A percentile compares a stretch with the other conserved stretches of the same genome.
phyloP scores from a whole-genome alignment of 2,329 filamentous ascomycete genomes.

The Colletotrichum filicis region DNA sequence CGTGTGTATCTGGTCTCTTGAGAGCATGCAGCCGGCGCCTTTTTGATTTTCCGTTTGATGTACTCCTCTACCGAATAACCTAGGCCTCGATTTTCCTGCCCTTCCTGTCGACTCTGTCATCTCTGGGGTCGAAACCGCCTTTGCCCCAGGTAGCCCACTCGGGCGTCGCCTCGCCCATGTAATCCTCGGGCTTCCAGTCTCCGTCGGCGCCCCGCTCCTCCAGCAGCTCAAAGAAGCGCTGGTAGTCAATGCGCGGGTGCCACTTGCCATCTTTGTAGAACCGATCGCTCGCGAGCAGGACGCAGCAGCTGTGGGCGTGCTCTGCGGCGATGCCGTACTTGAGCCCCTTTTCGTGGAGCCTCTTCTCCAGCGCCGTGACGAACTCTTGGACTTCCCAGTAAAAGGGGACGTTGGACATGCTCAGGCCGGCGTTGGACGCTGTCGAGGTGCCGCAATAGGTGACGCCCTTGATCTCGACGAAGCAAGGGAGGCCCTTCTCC shows the following conservation, averaged over 20 bases:
- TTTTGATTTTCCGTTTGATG: not conserved
- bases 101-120: constrained; percentile 88
- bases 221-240: constrained; percentile 85
- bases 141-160: constrained; percentile 97
- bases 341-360: constrained; percentile 76
- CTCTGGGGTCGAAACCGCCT: constrained; percentile 92
- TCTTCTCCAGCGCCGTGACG: constrained; percentile 77
- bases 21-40: not conserved
- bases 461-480: constrained; percentile 95
- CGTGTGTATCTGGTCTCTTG: not conserved
- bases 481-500: constrained; percentile 86
- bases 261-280: constrained; percentile 83
- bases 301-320: constrained; percentile 94
- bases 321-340: constrained; percentile 93
- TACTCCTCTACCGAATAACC: constrained; percentile 31
- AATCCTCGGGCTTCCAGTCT: constrained; percentile 88
- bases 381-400: constrained; percentile 91
- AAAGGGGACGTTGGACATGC: constrained; percentile 98
- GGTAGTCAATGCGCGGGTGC: constrained; percentile 93
- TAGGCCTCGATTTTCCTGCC: constrained; percentile 70
- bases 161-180: constrained; percentile 84
- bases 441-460: constrained; percentile 95
- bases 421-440: constrained; percentile 84
- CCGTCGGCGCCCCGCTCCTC: constrained; percentile 74
- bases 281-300: constrained; percentile 83